Base-by-base conservation (phyloP, 2,329 filamentous ascomycete genomes). In the Thyridium curvatum region DNA sequence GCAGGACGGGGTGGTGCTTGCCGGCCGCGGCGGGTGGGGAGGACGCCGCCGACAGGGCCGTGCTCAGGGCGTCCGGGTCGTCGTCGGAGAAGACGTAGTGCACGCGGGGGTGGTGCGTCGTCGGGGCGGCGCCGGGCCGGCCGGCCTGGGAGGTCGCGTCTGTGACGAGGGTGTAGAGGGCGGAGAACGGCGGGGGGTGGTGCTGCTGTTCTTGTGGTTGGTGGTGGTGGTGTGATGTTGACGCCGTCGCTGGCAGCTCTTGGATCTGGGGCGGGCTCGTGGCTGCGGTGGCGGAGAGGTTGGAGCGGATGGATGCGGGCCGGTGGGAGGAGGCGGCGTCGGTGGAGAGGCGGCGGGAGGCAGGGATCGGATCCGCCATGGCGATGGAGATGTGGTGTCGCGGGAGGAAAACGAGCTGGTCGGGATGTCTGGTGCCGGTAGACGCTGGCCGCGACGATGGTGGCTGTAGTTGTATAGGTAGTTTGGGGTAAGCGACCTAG, bases 71-170 rank as follows among this genome's bases (percentile, higher is more conserved):
- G 34, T 90, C 84, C 2, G 81, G 77, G 55, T 96, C 89, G 61
- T 97, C 93, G 60, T 97, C 90, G 50, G 79, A 78, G 66, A 98
- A 97, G 54, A 97, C 76, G 65, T 97, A 97, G 65, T 91, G 88
- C 2, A 95, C 80, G 38, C 78, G 80, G 2, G 91, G 93, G 58
- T 97, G 90, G 52, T 87, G 74, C 45, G 87, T 85, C 34, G 86
- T 50, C 17, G 55, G 43, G 2, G 46, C 29, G 44, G 46, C 12
- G 40, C 43, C 26, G 34, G 46, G 16, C 21, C 21, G 6, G 6
- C 6, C 21, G 21, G 37, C 77, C 51, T 79, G 74, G 8, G 77
- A 82, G n/a, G 78, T 74, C 10, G 74, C 65, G 59, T 95, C 89
- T 54, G 86, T 80, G 47, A 97, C 72, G 32, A 96, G 70, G 1